Percentiles rank a stretch among this genome's conserved stretches.
These are phyloP conservation scores for Candida tetrigidarum DNA, from an alignment of 1,139 yeast genomes.

Conservation along the genomic window DNA sequence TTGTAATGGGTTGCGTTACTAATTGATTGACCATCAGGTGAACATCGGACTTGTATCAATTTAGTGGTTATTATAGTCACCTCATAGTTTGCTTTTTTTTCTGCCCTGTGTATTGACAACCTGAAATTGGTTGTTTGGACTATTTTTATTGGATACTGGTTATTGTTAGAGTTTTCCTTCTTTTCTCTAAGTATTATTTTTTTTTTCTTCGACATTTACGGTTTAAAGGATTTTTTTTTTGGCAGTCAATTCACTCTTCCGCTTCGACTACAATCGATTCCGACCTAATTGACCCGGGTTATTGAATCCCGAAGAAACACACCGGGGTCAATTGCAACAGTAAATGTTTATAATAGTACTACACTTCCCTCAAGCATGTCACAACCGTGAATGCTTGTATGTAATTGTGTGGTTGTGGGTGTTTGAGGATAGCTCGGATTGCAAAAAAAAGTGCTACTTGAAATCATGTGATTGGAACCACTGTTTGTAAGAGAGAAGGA, in stretches of 20 bases:
- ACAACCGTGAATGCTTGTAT: background rate
- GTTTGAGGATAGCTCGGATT: slow-evolving; percentile 4
- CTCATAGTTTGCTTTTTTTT: background rate
- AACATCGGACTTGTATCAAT: too few relatives aligned
- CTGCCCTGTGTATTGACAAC: too few relatives aligned
- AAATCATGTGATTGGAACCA: slow-evolving; percentile 7
- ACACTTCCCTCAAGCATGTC: too few relatives aligned
- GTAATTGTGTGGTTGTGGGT: background rate
- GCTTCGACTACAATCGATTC: background rate
- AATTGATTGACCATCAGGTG: slow-evolving; percentile 3
- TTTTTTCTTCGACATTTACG: background rate
- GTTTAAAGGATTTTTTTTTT: slow-evolving; percentile 6
- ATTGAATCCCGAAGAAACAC: background rate
- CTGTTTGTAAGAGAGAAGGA: background rate
- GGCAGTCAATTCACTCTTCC: background rate
- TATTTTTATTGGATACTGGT: background rate
- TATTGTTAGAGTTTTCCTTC: background rate
- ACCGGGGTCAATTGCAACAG: too few relatives aligned
- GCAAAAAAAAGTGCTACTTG: background rate
- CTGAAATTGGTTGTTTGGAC: background rate
- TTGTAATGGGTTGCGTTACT: too few relatives aligned
- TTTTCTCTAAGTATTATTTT: background rate
- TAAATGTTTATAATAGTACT: background rate
- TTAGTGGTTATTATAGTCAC: too few relatives aligned
- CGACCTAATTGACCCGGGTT: background rate